Conservation (phyloP, 2,329 filamentous ascomycete species). For the Aschersonia sp. region DNA sequence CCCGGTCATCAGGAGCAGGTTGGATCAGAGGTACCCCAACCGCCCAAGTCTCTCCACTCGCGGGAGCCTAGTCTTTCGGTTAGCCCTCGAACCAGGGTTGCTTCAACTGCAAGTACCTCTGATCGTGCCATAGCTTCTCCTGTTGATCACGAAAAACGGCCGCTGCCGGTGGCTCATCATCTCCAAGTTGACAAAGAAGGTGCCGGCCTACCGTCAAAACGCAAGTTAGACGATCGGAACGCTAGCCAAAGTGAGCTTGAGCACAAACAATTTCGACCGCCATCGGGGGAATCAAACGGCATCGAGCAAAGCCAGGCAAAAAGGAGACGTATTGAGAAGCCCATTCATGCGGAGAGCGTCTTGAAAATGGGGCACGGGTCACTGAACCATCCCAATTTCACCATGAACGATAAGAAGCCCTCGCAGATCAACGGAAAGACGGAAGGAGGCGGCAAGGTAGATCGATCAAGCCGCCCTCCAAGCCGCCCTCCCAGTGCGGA, state of each 20-base stretch:
- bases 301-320: conserved; percentile 6
- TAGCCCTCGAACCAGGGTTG: conserved; percentile 60
- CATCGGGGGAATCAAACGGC: conserved; percentile 35
- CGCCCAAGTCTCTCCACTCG: conserved; percentile 42
- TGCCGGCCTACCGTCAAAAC: conserved; percentile 22
- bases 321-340: conserved; percentile 19
- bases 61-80: conserved; percentile 60
- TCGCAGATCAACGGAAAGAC: conserved; percentile 23
- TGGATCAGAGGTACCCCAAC: conserved; percentile 23
- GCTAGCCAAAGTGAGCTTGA: conserved; percentile 37
- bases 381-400: conserved; percentile 29
- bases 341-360: conserved; percentile 33
- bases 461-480: conserved; percentile 21
- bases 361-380: conserved; percentile 18
- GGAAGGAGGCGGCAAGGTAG: conserved; percentile 13
- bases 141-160: conserved; percentile 13
- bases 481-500: conserved; percentile 9
- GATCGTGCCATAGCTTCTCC: conserved; percentile 12
- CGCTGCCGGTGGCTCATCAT: conserved; percentile 9
- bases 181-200: conserved; percentile 16
- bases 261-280: conserved; percentile 29
- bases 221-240: conserved; percentile 23
- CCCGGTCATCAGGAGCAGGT: conserved; percentile 26
- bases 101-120: conserved; percentile 32
- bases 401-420: conserved; percentile 24